Conservation (phyloP, 768 basidiomycete species). For the Hysterangium stoloniferum region DNA sequence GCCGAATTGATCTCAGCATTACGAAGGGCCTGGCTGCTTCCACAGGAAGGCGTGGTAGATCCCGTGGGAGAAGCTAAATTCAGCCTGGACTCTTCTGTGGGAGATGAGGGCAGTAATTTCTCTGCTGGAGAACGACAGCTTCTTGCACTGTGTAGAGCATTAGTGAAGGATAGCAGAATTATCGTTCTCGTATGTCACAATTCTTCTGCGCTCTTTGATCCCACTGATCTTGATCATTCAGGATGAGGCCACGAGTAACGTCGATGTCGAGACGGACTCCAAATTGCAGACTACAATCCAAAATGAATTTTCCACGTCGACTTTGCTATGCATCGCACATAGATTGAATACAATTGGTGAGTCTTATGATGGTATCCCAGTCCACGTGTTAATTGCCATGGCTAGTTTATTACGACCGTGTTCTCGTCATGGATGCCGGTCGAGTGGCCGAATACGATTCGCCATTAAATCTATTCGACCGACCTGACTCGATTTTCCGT, state of each 20-base stretch:
- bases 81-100: conserved; percentile 50
- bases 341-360: conserved; percentile 47
- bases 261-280: conserved; percentile 56
- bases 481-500: conserved; percentile 57
- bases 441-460: conserved; percentile 67
- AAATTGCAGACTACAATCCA: conserved; percentile 58
- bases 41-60: conserved; percentile 37
- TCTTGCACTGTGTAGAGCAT: conserved; percentile 51
- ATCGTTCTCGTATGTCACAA: conserved; percentile 40
- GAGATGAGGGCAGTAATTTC: conserved; percentile 59
- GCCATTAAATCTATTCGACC: conserved; percentile 57
- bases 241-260: conserved; percentile 59
- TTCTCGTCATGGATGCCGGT: conserved; percentile 68
- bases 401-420: conserved; percentile 54
- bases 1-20: conserved; percentile 55
- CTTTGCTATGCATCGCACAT: conserved; percentile 51
- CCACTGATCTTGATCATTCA: conserved; percentile 16
- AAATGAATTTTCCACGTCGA: conserved; percentile 46
- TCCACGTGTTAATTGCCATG: conserved; percentile 6
- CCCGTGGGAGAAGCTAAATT: conserved; percentile 56
- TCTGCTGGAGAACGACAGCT: conserved; percentile 65
- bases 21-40: conserved; percentile 53
- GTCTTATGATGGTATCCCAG: conserved; percentile 14
- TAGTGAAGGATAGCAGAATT: conserved; percentile 53
- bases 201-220: neutral